Conservation (phyloP, 75 land plant genomes). For the Adiantum capillusveneris region DNA sequence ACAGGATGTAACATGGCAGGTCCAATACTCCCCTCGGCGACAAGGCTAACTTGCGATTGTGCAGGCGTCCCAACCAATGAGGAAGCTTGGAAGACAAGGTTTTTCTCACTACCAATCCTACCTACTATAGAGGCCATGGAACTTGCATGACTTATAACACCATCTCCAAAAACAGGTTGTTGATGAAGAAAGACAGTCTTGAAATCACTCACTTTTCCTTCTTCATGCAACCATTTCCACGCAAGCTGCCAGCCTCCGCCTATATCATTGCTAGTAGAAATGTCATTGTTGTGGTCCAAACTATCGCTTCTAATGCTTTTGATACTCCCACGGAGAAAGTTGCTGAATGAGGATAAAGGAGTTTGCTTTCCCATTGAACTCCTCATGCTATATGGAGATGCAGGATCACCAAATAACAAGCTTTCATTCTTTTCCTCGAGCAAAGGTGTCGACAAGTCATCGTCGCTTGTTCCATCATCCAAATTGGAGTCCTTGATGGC, state of each 20-base stretch:
- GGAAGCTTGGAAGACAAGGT: constrained; percentile 25
- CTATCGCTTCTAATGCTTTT: background rate
- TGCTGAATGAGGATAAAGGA: background rate
- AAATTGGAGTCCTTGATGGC: background rate
- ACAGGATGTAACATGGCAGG: constrained; percentile 25
- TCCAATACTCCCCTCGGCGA: constrained; percentile 1
- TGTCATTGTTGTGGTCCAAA: background rate
- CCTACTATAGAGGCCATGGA: constrained; percentile 4
- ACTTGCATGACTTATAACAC: constrained; percentile 1
- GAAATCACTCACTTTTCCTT: constrained; percentile 13
- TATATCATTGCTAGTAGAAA: constrained; percentile 4
- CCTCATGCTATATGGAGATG: background rate
- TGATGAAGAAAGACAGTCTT: constrained; percentile 37
- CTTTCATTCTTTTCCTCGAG: background rate
- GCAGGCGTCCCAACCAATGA: constrained; percentile 27
- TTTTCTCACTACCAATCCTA: constrained; percentile 16
- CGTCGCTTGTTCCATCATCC: background rate
- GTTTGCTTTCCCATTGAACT: background rate
- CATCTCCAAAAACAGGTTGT: constrained; percentile 1
- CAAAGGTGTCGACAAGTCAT: background rate
- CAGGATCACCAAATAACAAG: background rate
- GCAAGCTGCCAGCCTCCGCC: constrained; percentile 54
- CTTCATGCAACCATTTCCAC: constrained; percentile 31
- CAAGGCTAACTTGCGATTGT: background rate
- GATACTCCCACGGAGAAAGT: background rate